Base-by-base conservation (phyloP, 192 early-diverging fungal genomes). In the Polychytrium aggregatum region DNA sequence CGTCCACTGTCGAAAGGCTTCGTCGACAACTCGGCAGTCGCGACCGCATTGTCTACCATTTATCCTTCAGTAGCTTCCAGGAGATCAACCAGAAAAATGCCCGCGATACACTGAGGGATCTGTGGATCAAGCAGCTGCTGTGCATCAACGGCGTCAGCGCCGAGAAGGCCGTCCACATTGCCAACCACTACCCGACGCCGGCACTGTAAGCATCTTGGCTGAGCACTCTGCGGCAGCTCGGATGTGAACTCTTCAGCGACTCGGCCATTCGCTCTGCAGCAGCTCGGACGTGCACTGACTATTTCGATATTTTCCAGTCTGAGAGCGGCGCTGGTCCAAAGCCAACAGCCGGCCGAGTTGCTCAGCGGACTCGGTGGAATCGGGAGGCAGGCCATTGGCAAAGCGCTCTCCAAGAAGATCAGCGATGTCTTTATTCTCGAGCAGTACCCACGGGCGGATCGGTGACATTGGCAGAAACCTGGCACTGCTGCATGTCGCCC, bases 41-140 rank as follows among this genome's bases (percentile, higher is more conserved):
- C 18, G 43, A 62, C 46, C 37, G 46, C 1, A 22, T 37, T 30
- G 37, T 31, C 5, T 60, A 69, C 31, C 68, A 76, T 24, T 59
- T 92, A n/a, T 70, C 71, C 2, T 88, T 81, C 66, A 60, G 64
- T 4, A 61, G 75, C 3, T 95, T 85, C 43, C 58, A 57, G 5
- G 52, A 56, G 3, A 63, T 90, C 3, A 90, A 85, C 48, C 68
- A 65, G 53, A 98, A 98, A 63, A 80, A 74, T 6, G 72, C 72
- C 16, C 62, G 78, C 2, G 56, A 86, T n/a, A 71, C 70, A 0
- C 70, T 87, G 1, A 65, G 75, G 18, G 90, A 95, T 41, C 63
- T 87, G 2, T 93, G 87, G 65, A 61, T 82, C 33, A 69, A 82
- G 37, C 87, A 95, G 76, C 67, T 98, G 24, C 80, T 90, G 83